Base-by-base conservation (phyloP, 2,329 filamentous ascomycete species). In the Pseudocercospora crystallina region DNA sequence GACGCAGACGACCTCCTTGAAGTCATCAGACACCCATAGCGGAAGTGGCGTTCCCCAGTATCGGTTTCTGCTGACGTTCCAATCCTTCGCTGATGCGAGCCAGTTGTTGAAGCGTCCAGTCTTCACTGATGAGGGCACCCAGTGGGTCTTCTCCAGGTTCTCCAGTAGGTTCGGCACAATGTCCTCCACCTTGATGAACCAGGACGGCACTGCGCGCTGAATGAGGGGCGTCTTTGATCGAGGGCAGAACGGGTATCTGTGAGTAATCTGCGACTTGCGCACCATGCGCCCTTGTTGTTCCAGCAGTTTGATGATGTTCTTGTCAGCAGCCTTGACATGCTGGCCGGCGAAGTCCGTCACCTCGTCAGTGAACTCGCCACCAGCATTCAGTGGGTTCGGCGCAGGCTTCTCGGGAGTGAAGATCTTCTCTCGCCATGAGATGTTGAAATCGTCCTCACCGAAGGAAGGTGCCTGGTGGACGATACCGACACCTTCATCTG, bases 21-120 rank as follows among this genome's bases (percentile, higher is more conserved):
- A 77, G 66, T 96, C 91, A 29, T 95, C 89, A 65, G 89, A 95
- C 33, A 89, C 86, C 92, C 92, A 97, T 32, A 96, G 72, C 5
- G 91, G 91, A 52, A 96, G 84, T 1, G 91, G 91, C 0, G 90
- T 96, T 43, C 92, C 92, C 92, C 92, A 96, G 73, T 95, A 97
- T 49, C 92, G 82, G 70, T 95, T 96, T 59, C 92, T 81, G 47
- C 90, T 94, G 30, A 97, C 87, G 67, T 96, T 95, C 92, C 92
- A 97, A 71, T 97, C 92, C 52, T 87, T 85, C 11, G 92, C 91
- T 66, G 92, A 92, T 53, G 81, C 77, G 56, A 97, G 92, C 92
- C 92, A 96, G 73, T 85, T 94, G 39, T 86, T 82, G 64, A 97
- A 97, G 11, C 92, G 84, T 67, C 86, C 88, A 64, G 96, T 91